Evolutionary conservation across 331 rosid genomes (phyloP).

Genomic region (Ulmus americana): DNA sequence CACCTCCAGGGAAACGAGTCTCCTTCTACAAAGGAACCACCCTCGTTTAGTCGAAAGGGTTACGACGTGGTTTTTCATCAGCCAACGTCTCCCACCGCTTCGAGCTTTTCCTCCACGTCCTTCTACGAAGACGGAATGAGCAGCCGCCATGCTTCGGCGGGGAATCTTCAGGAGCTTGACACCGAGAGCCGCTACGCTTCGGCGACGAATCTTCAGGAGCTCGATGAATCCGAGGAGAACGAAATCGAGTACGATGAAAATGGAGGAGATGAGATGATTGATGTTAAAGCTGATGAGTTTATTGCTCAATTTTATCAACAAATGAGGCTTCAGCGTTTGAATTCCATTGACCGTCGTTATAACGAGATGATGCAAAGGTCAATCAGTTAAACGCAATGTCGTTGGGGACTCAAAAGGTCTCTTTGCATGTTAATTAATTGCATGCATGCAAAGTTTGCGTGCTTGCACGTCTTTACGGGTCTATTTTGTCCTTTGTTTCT

Average conservation of each 20-base stretch:
- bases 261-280: slow-evolving; percentile 51
- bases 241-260: background rate
- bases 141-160: slow-evolving; percentile 29
- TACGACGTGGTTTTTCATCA: background rate
- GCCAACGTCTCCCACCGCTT: background rate
- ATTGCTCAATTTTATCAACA: slow-evolving; percentile 60
- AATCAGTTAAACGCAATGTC: slow-evolving; percentile 20
- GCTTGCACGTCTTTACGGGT: slow-evolving; percentile 5
- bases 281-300: slow-evolving; percentile 66
- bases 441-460: slow-evolving; percentile 7
- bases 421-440: slow-evolving; percentile 5
- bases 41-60: background rate
- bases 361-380: slow-evolving; percentile 40
- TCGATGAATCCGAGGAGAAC: background rate
- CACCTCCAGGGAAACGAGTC: slow-evolving; percentile 43
- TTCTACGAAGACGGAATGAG: slow-evolving; percentile 15
- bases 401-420: background rate
- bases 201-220: slow-evolving; percentile 25
- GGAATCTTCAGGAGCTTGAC: slow-evolving; percentile 35
- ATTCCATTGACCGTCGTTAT: slow-evolving; percentile 21
- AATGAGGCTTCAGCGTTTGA: slow-evolving; percentile 48
- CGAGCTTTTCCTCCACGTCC: background rate
- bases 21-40: background rate
- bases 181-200: slow-evolving; percentile 21
- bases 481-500: background rate